Conservation (phyloP, 345 rosid genomes). For the Eucalyptus sideroxylon region DNA sequence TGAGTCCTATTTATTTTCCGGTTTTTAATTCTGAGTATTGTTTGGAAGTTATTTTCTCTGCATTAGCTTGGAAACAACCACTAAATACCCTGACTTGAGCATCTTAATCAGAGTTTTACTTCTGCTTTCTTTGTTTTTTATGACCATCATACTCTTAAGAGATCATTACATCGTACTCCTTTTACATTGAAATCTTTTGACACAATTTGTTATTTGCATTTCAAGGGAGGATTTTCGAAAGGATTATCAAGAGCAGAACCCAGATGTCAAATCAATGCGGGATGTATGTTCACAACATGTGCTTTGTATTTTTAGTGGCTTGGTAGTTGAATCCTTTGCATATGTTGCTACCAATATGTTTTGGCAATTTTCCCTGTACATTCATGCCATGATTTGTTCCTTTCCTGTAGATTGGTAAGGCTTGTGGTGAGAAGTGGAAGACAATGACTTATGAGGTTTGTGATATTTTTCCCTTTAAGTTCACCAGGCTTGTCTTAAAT, state of each 20-base stretch:
- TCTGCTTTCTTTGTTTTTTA: neutral
- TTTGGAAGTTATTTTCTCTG: neutral
- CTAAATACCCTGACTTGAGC: neutral
- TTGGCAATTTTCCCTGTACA: neutral
- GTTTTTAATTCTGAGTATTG: neutral
- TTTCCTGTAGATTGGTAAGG: constrained; percentile 68
- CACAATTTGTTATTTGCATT: neutral
- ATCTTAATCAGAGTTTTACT: neutral
- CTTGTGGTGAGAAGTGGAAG: constrained; percentile 97
- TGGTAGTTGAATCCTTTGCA: neutral
- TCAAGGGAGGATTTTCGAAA: constrained; percentile 86
- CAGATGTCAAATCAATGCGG: constrained; percentile 83
- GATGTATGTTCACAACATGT: constrained; percentile 33
- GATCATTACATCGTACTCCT: neutral
- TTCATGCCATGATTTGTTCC: neutral
- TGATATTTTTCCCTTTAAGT: neutral
- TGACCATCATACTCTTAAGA: neutral
- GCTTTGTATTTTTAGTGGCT: neutral
- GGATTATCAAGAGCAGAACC: constrained; percentile 77
- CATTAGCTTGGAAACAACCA: neutral
- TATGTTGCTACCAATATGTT: neutral
- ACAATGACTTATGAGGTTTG: constrained; percentile 74
- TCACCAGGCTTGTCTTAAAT: neutral
- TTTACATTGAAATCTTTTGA: neutral
- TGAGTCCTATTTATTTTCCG: neutral